These are phyloP conservation scores for Desmodesmus armatus DNA, from an alignment of 139 green algal genomes.

Conservation along the genomic window DNA sequence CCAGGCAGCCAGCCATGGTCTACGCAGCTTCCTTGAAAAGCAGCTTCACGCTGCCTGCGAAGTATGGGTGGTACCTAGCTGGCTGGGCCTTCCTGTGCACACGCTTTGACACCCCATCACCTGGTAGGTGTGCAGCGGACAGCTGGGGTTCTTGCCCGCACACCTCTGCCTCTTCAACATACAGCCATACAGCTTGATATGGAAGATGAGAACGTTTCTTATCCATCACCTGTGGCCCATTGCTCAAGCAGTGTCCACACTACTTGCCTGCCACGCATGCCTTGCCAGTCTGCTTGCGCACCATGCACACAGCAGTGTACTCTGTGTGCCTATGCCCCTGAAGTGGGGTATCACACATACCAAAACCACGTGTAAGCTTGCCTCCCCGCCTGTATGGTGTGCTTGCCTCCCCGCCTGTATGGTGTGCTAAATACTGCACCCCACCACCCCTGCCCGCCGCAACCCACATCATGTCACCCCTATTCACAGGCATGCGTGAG, in stretches of 20 bases:
- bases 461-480: no score
- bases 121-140: constrained; percentile 20
- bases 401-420: no score
- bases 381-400: not conserved
- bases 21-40: constrained; percentile 35
- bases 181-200: not conserved
- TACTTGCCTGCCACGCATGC: no score
- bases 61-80: constrained; percentile 46
- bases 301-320: no score
- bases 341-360: no score
- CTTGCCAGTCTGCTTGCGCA: no score
- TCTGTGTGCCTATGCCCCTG: no score
- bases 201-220: not conserved
- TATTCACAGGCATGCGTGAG: constrained; percentile 32
- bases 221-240: not conserved
- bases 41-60: constrained; percentile 12
- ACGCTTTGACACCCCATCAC: constrained; percentile 1
- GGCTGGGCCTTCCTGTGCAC: constrained; percentile 45
- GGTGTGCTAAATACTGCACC: no score
- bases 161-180: no score
- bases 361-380: not conserved
- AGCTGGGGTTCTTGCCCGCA: no score
- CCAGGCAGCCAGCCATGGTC: constrained; percentile 5
- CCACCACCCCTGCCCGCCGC: no score
- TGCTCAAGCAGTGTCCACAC: not conserved